Percentiles rank a stretch among this genome's conserved stretches.
phyloP scores from a whole-genome alignment of 345 rosid species.

The Melastoma malabathricum region DNA sequence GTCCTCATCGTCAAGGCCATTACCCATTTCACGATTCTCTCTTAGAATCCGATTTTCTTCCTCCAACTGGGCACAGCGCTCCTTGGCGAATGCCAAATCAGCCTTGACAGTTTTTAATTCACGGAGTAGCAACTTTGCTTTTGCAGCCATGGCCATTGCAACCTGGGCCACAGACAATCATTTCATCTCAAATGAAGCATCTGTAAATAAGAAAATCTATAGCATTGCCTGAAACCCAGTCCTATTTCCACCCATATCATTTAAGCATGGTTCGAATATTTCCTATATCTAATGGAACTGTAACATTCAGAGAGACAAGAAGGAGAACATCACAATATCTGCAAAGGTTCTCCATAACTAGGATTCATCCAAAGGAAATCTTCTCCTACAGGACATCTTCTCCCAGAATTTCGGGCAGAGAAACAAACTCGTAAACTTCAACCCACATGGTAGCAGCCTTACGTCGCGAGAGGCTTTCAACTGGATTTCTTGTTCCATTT shows the following conservation, averaged over 20 bases:
- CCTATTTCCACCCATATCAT: no score
- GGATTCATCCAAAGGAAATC: no score
- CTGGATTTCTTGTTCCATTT: conserved; percentile 74
- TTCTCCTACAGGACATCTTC: no score
- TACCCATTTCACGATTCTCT: conserved; percentile 48
- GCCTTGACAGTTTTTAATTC: conserved; percentile 92
- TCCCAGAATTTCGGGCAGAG: no score
- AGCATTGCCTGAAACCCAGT: no score
- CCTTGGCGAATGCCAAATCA: conserved; percentile 83
- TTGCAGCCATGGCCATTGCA: conserved; percentile 99
- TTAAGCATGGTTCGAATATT: no score
- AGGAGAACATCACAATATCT: no score
- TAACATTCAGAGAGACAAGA: no score
- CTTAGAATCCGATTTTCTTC: conserved; percentile 68
- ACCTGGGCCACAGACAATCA: conserved; percentile 36
- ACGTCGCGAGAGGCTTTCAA: conserved; percentile 99
- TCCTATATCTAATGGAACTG: no score
- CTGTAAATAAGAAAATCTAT: no score
- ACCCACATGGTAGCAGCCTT: conserved; percentile 71
- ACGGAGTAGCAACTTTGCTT: conserved; percentile 91
- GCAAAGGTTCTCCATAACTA: no score
- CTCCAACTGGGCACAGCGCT: conserved; percentile 85
- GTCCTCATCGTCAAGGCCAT: conserved; percentile 64
- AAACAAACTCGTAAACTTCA: conserved; percentile 10
- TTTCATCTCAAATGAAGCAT: neutral